Conservation (phyloP, 2,329 filamentous ascomycete species). For the Penicillium sp. region DNA sequence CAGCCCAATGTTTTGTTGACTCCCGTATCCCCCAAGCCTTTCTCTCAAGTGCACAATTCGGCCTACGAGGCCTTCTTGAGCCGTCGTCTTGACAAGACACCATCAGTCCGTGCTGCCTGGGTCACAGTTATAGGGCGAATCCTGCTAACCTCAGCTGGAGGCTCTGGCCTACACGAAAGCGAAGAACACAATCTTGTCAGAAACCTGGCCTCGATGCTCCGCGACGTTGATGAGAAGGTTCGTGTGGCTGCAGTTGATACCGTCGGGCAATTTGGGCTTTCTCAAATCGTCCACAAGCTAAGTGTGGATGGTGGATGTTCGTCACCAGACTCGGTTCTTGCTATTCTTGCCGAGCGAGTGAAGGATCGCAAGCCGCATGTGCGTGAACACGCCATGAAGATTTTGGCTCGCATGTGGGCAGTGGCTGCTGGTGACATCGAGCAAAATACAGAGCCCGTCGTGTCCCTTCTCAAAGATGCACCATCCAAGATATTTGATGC, state of each 20-base stretch:
- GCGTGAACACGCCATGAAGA: conserved; percentile 80
- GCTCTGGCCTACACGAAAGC: conserved; percentile 78
- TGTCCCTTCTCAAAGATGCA: conserved; percentile 72
- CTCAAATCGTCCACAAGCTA: conserved; percentile 77
- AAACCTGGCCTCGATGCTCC: conserved; percentile 74
- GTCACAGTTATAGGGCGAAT: conserved; percentile 81
- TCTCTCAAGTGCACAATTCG: conserved; percentile 74
- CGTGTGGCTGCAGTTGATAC: conserved; percentile 84
- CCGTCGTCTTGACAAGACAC: conserved; percentile 81
- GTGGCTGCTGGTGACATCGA: conserved; percentile 85
- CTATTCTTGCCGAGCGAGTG: conserved; percentile 79
- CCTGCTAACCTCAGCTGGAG: conserved; percentile 84
- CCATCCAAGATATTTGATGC: conserved; percentile 83
- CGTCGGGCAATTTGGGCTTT: conserved; percentile 76
- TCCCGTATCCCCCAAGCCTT: conserved; percentile 84
- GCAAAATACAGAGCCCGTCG: conserved; percentile 74
- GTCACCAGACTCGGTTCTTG: conserved; percentile 74
- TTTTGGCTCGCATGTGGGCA: conserved; percentile 88
- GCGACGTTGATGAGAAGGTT: conserved; percentile 87
- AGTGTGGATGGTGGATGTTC: conserved; percentile 72
- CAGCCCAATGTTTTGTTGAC: conserved; percentile 68
- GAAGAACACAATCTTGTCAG: conserved; percentile 76
- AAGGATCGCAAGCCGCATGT: conserved; percentile 82
- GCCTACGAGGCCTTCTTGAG: conserved; percentile 84
- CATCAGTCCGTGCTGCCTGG: conserved; percentile 81